A percentile compares a stretch with the other conserved stretches of the same genome.
phyloP scores from a whole-genome alignment of 495 filamentous ascomycete species.

The Sordaria brevicollis region DNA sequence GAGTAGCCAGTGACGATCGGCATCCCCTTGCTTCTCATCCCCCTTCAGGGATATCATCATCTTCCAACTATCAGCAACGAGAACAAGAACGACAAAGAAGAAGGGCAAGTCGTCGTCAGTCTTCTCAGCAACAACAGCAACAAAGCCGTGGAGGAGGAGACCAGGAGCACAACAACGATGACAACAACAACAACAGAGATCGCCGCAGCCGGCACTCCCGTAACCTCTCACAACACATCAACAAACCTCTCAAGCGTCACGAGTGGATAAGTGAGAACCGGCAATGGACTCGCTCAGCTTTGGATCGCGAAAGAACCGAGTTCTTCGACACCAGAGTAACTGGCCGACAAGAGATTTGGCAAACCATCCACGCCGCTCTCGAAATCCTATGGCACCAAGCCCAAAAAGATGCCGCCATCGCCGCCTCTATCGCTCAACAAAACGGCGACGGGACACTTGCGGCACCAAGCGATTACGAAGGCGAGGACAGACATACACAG shows the following conservation, averaged over 20 bases:
- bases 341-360: slow-evolving; percentile 69
- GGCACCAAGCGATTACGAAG: slow-evolving; percentile 11
- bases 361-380: slow-evolving; percentile 53
- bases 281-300: slow-evolving; percentile 32
- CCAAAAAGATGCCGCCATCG: slow-evolving; percentile 14
- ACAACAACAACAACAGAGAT: too few species aligned
- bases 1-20: slow-evolving; percentile 9
- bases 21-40: slow-evolving; percentile 4
- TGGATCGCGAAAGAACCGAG: slow-evolving; percentile 44
- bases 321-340: slow-evolving; percentile 81
- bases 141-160: neutral
- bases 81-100: neutral
- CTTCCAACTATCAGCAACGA: neutral
- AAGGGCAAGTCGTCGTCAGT: neutral
- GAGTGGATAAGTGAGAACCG: slow-evolving; percentile 37
- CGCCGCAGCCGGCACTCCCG: slow-evolving; percentile 11
- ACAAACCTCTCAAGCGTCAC: slow-evolving; percentile 37
- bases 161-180: too few species aligned
- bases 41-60: neutral
- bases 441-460: slow-evolving; percentile 3
- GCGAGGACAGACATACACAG: slow-evolving; percentile 16
- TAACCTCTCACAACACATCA: slow-evolving; percentile 33
- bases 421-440: too few species aligned
- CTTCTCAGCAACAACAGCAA: neutral
- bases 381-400: slow-evolving; percentile 44